Evolutionary conservation across 257 asterid genomes (phyloP).

Genomic region (Verbena officinalis): DNA sequence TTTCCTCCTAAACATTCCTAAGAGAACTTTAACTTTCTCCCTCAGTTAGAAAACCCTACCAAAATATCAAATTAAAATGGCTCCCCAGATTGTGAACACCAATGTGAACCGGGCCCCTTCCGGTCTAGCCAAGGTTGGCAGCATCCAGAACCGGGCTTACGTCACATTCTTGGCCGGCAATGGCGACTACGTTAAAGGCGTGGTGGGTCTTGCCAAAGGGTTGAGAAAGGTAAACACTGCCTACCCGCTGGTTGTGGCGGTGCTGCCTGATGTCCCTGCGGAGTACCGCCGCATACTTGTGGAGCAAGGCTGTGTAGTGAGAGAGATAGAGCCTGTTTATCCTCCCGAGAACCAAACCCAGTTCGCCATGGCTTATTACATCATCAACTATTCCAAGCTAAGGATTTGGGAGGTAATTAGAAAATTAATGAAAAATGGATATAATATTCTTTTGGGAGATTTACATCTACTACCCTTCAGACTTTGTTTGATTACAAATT

Average conservation of each 20-base stretch:
- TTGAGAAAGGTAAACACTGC: not conserved
- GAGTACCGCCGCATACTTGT: conserved; percentile 1
- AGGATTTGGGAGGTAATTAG: not conserved
- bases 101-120: not conserved
- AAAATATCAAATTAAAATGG: not conserved
- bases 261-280: not conserved
- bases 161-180: conserved; percentile 1
- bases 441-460: too few species aligned
- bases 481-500: not conserved
- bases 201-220: conserved; percentile 2
- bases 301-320: conserved; percentile 1
- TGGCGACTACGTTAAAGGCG: conserved; percentile 3
- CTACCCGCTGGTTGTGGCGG: not conserved
- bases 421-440: not conserved
- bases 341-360: not conserved
- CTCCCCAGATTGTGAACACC: not conserved
- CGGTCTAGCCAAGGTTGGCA: conserved; percentile 3
- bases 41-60: not conserved
- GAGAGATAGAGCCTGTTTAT: not conserved
- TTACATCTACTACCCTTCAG: too few species aligned
- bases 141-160: conserved; percentile 3
- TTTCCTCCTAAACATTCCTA: not conserved
- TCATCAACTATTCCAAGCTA: conserved; percentile 4
- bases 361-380: conserved; percentile 3
- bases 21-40: not conserved